These are phyloP conservation scores for Phytomonas sp. DNA, from an alignment of 208 protist species.

Conservation along the genomic window DNA sequence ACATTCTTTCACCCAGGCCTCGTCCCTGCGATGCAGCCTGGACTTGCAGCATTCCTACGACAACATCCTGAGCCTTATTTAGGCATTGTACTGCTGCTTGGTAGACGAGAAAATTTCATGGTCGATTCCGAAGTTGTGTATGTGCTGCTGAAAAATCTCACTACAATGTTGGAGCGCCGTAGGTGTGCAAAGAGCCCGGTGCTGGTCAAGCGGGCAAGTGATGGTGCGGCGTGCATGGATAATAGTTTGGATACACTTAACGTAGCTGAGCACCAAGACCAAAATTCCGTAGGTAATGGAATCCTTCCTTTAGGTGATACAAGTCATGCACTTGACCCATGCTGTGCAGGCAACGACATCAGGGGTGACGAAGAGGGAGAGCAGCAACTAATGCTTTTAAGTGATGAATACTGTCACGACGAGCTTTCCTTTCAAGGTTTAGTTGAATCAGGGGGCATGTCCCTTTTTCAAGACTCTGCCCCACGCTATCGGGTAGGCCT, in stretches of 20 bases:
- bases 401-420: neutral
- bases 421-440: neutral
- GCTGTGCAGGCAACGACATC: neutral
- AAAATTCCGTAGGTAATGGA: neutral
- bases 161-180: conserved; percentile 29
- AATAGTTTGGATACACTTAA: neutral
- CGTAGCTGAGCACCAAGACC: neutral
- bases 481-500: conserved; percentile 12
- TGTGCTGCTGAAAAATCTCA: conserved; percentile 35
- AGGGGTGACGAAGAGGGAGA: neutral
- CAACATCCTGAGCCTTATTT: conserved; percentile 39
- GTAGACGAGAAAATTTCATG: conserved; percentile 33
- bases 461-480: neutral
- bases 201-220: neutral
- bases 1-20: conserved; percentile 30
- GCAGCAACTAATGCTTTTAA: neutral
- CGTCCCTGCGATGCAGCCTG: conserved; percentile 26
- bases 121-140: conserved; percentile 25
- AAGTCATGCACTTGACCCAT: neutral
- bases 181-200: conserved; percentile 2
- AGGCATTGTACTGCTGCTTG: conserved; percentile 39
- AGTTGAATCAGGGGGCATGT: neutral
- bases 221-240: neutral
- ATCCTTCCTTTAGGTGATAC: neutral
- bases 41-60: conserved; percentile 31